phyloP scores from a whole-genome alignment of 208 protist species.

The Naegleria gruberi region DNA sequence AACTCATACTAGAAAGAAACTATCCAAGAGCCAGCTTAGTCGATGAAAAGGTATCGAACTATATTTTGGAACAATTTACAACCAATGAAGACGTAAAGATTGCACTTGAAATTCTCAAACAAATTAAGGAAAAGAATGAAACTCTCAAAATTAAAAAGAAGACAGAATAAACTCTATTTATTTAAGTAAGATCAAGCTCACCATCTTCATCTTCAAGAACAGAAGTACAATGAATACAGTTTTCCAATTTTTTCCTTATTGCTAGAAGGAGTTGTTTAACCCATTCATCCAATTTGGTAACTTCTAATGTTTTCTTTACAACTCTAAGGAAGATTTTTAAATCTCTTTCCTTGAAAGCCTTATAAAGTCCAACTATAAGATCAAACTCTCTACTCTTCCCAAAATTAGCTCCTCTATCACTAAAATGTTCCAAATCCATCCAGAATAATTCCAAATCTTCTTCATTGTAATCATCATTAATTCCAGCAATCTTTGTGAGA shows the following conservation, averaged over 20 bases:
- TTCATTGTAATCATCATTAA: not conserved
- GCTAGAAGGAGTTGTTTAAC: not conserved
- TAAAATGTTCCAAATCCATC: not conserved
- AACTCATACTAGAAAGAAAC: not conserved
- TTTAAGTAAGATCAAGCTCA: not conserved
- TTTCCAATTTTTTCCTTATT: not conserved
- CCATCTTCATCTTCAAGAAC: not conserved
- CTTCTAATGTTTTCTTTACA: not conserved
- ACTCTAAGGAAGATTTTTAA: not conserved
- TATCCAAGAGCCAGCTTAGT: not conserved
- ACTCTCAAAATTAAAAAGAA: too few relatives aligned
- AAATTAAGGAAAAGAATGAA: too few relatives aligned
- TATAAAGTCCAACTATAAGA: not conserved
- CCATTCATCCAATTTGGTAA: not conserved
- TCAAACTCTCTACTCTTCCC: not conserved
- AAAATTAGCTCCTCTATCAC: not conserved
- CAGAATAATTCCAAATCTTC: not conserved
- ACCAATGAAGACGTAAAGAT: too few relatives aligned
- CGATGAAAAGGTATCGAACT: not conserved
- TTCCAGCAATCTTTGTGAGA: not conserved
- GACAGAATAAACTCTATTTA: too few relatives aligned
- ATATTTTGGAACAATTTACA: not conserved
- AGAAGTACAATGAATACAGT: not conserved
- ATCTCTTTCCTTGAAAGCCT: not conserved
- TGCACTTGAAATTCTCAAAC: too few relatives aligned